Base-by-base conservation (phyloP, 2,329 filamentous ascomycete genomes). In the Sclerotinia subarctica region DNA sequence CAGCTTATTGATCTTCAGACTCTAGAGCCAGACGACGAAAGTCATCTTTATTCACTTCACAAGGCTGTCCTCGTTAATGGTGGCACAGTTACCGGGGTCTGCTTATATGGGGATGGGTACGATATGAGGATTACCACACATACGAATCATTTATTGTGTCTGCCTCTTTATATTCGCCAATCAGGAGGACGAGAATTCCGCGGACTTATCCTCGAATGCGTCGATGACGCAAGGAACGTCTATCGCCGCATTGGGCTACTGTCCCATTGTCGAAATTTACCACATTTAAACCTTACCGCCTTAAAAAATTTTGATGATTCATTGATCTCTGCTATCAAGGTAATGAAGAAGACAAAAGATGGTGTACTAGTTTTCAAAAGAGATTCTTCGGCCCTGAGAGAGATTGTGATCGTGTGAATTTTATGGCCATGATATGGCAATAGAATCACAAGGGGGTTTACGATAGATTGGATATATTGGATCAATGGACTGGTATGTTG, bases 251-350 rank as follows among this genome's bases (percentile, higher is more conserved):
- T 29, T 15, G 51, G 51, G 26, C 3, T 52, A 7, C 29, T 52
- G 24, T 0, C 7, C 1, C 6, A 1, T 35, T 1, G 1, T 10
- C 35, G 10, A 10, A 1, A 2, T 35, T 35, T 10, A 35, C 10
- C 7, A 29, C 5, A 2, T 35, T 35, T 8, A 35, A 11, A 2
- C 1, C 2, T 24, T 15, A 26, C 5, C 13, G 13, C 13, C n/a
- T n/a, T 2, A 5, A 52, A 17, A 1, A 26, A 7, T 26, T 7
- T 29, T 3, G 3, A 53, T 19, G 26, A 53, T 13, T 26, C 51
- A 53, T 21, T 32, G 4, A 15, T 21, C 10, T 21, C 26, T 1
- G 11, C 2, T 53, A 0, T 53, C 11, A 15, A 7, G 10, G 3
- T 19, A 11, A 2, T 53, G 5, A 26, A 53, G 21, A 5, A 32